Percentiles rank a stretch among this genome's conserved stretches.
Conservation (phyloP, 2,329 filamentous ascomycete genomes). For the Fusarium pilosicola region DNA sequence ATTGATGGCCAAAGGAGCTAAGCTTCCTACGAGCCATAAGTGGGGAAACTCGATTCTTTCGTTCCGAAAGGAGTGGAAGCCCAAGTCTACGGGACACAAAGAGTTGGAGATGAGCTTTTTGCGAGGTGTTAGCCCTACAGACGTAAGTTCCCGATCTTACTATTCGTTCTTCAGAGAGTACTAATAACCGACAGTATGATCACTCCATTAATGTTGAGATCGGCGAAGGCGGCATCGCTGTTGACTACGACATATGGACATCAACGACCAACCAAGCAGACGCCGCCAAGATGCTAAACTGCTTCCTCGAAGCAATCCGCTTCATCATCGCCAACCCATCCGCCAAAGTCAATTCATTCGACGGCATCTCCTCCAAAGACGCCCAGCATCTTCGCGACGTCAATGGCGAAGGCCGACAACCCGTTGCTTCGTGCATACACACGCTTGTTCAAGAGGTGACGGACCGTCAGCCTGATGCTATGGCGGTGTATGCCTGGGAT, state of each 20-base stretch:
- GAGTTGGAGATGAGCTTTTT: neutral
- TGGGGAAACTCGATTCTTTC: conserved; percentile 1
- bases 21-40: neutral
- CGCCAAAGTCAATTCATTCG: neutral
- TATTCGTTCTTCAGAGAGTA: accelerated
- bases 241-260: conserved; percentile 1
- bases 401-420: neutral
- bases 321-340: neutral
- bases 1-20: neutral
- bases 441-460: neutral
- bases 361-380: neutral
- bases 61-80: neutral
- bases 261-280: neutral
- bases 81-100: neutral
- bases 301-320: neutral
- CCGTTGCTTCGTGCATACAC: neutral
- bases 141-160: neutral
- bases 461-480: neutral
- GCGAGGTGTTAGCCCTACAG: neutral
- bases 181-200: neutral
- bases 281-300: neutral
- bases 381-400: neutral
- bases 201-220: neutral
- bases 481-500: neutral
- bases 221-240: neutral